Base-by-base conservation (phyloP, 768 basidiomycete genomes). In the Roridomyces roridus region DNA sequence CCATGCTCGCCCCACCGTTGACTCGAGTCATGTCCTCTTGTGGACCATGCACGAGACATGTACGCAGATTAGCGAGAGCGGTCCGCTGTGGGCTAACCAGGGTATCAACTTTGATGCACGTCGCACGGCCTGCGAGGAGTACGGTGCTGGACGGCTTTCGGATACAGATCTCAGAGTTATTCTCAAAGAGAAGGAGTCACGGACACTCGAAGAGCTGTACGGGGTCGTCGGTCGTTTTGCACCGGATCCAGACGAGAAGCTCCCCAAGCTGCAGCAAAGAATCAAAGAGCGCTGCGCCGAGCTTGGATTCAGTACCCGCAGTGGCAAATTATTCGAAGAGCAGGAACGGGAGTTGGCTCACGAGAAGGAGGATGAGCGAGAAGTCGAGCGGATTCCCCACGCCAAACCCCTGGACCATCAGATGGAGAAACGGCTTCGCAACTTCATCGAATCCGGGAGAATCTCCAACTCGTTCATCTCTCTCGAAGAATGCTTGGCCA, bases 331-430 rank as follows among this genome's bases (percentile, higher is more conserved):
- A 14, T 57, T 39, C n/a, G 57, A 58, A 36, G 57, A 58, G 20
- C 57, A 58, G 20, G 57, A 58, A 28, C 18, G 57, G 26, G 57
- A 58, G 14, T 26, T 58, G 5, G 50, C 57, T 10, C 57, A 58
- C 29, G 57, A 58, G n/a, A 52, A 42, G 36, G 57, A 58, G 25
- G 31, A 43, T 8, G 57, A 58, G 43, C 57, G 57, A 26, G 50
- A 58, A 24, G 45, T 52, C n/a, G 50, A 52, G 35, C 56, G 55
- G 18, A 23, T 57, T 51, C 17, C 48, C 0, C 18, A 14, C 7
- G 55, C 55, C n/a, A 20, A 50, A 21, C 25, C 55, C 8, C n/a
- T 20, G 18, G 42, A 39, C 9, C 55, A 51, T 9, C 20, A n/a
- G 8, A 35, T 35, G 17, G 51, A 44, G n/a, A 24, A 35, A 21